These are phyloP conservation scores for Moesziomyces sp. DNA, from an alignment of 1,284 basidiomycete species.

Conservation along the genomic window DNA sequence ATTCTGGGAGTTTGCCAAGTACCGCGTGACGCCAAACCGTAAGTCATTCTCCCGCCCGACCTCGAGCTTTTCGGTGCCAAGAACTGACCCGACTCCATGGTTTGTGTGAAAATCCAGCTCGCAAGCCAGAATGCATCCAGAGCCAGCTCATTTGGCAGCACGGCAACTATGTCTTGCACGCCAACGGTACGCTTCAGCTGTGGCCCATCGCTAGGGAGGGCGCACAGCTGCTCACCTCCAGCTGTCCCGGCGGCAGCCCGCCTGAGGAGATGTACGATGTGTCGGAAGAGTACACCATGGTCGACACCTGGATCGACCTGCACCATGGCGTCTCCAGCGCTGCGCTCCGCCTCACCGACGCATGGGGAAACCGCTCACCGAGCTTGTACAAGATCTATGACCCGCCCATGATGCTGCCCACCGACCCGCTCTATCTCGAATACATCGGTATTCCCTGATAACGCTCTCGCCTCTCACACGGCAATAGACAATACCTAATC, in stretches of 20 bases:
- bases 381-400: slow-evolving; percentile 56
- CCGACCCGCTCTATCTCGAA: slow-evolving; percentile 49
- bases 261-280: slow-evolving; percentile 51
- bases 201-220: slow-evolving; percentile 40
- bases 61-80: neutral
- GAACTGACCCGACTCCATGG: neutral
- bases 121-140: slow-evolving; percentile 59
- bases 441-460: slow-evolving; percentile 40
- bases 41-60: slow-evolving; percentile 8
- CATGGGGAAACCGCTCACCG: slow-evolving; percentile 40
- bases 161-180: slow-evolving; percentile 59
- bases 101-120: slow-evolving; percentile 6
- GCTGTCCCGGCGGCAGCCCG: slow-evolving; percentile 14
- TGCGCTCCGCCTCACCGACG: slow-evolving; percentile 35
- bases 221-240: slow-evolving; percentile 40
- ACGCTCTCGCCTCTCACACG: neutral
- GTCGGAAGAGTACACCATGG: slow-evolving; percentile 29
- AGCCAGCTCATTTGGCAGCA: slow-evolving; percentile 66
- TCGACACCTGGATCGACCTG: slow-evolving; percentile 46
- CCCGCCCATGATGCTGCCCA: slow-evolving; percentile 63
- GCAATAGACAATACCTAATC: neutral
- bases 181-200: slow-evolving; percentile 48
- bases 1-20: slow-evolving; percentile 64
- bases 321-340: slow-evolving; percentile 19
- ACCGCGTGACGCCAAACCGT: slow-evolving; percentile 58